Evolutionary conservation across 2,329 filamentous ascomycete genomes (phyloP).

Genomic region (Polytolypa hystricis): DNA sequence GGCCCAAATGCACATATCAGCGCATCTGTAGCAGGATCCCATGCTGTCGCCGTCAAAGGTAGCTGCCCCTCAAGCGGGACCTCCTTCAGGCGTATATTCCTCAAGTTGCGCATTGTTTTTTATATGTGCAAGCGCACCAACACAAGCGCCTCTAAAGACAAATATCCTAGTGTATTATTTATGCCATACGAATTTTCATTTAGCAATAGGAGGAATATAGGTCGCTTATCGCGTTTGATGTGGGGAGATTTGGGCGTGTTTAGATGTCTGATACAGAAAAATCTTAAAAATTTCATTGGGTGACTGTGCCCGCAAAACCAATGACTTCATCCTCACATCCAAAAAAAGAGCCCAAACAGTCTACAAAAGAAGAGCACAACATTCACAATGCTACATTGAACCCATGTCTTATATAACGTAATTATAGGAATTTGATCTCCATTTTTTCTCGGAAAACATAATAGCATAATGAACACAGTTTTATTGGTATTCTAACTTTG

Average conservation of each 20-base stretch:
- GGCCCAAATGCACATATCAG: constrained; percentile 79
- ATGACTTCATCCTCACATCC: constrained; percentile 34
- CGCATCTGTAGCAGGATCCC: constrained; percentile 70
- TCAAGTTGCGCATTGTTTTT: constrained; percentile 70
- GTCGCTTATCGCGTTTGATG: constrained; percentile 5
- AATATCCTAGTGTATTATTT: too few relatives aligned
- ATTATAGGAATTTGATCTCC: too few relatives aligned
- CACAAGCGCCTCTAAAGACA: too few relatives aligned
- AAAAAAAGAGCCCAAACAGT: constrained; percentile 12
- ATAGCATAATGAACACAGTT: too few relatives aligned
- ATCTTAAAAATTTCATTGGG: constrained; percentile 10
- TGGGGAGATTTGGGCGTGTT: constrained; percentile 3
- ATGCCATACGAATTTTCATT: constrained; percentile 1
- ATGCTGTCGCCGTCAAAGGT: constrained; percentile 64
- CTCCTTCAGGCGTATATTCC: constrained; percentile 59
- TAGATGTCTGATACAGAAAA: too few relatives aligned
- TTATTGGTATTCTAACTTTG: constrained; percentile 26
- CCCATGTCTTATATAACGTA: too few relatives aligned
- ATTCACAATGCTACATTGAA: too few relatives aligned
- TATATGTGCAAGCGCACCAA: too few relatives aligned
- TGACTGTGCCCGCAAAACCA: constrained; percentile 17
- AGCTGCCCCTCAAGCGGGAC: constrained; percentile 50
- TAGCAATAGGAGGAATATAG: neutral
- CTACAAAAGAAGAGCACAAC: too few relatives aligned
- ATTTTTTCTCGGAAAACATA: too few relatives aligned